phyloP scores from a whole-genome alignment of 129 eudicot genomes.

The Calendula officinalis region DNA sequence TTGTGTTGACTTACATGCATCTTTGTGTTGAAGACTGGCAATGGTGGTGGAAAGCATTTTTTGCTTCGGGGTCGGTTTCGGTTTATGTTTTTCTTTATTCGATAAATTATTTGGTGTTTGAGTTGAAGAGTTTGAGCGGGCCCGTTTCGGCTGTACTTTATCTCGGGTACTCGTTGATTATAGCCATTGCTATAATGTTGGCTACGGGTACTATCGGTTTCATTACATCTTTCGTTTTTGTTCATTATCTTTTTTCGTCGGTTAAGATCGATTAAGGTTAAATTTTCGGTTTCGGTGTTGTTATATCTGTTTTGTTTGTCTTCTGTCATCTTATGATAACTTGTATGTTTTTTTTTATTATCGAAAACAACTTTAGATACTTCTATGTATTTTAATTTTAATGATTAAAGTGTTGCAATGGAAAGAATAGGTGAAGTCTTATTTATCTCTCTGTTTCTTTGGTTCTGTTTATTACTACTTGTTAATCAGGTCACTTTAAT shows the following conservation, averaged over 20 bases:
- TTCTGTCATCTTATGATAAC: background rate
- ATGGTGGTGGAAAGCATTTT: constrained; percentile 62
- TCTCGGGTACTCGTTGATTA: constrained; percentile 48
- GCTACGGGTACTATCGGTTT: constrained; percentile 49
- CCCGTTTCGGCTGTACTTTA: constrained; percentile 42
- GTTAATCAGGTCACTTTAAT: no score
- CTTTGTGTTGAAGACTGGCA: constrained; percentile 57
- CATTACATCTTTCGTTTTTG: constrained; percentile 50
- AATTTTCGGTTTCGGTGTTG: background rate
- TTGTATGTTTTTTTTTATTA: no score
- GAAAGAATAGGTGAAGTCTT: no score
- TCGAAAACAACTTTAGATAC: no score
- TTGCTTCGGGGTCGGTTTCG: constrained; percentile 47
- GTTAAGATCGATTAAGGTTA: constrained; percentile 39
- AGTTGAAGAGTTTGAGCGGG: constrained; percentile 37
- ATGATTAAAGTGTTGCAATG: no score
- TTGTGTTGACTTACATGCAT: constrained; percentile 37
- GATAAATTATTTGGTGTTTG: constrained; percentile 40
- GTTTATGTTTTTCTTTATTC: constrained; percentile 47
- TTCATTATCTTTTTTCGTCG: constrained; percentile 46
- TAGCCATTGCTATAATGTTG: constrained; percentile 48
- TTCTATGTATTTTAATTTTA: no score
- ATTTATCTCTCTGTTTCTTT: no score
- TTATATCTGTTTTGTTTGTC: no score
- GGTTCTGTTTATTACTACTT: no score